These are phyloP conservation scores for Penicillium sp. DNA, from an alignment of 2,329 filamentous ascomycete species.

Conservation along the genomic window DNA sequence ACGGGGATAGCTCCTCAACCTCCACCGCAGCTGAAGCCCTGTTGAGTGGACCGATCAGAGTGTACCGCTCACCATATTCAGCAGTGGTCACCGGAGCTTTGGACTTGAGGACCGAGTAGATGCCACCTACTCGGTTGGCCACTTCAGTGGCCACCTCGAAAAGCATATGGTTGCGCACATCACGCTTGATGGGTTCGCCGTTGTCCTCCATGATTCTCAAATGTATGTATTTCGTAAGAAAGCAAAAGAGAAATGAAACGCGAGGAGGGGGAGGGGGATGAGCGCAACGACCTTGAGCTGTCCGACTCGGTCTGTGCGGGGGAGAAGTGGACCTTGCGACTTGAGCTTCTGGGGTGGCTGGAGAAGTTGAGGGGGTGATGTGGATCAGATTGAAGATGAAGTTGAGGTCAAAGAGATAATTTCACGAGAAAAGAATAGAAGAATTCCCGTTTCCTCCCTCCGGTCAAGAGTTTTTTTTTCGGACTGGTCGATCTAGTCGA, in stretches of 20 bases:
- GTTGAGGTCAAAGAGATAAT: neutral
- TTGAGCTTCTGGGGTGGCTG: conserved; percentile 5
- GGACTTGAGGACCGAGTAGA: conserved; percentile 98
- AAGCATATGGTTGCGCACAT: conserved; percentile 92
- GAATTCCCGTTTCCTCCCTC: conserved; percentile 5
- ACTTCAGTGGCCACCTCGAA: conserved; percentile 98
- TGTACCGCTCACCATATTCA: conserved; percentile 98
- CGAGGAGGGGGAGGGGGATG: conserved; percentile 5
- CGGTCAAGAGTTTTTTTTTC: conserved; percentile 7
- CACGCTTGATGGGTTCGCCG: conserved; percentile 57
- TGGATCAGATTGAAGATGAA: neutral
- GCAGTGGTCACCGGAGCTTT: conserved; percentile 97
- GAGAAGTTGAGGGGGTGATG: neutral
- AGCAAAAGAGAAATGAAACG: conserved; percentile 8
- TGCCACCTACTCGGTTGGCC: conserved; percentile 95
- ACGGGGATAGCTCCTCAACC: conserved; percentile 88
- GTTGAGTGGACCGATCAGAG: conserved; percentile 91
- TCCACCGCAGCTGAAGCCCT: conserved; percentile 92
- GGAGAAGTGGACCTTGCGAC: conserved; percentile 13
- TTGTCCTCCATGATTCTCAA: conserved; percentile 81
- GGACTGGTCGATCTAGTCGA: conserved; percentile 4
- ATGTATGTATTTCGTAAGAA: neutral
- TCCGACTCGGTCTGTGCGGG: conserved; percentile 29
- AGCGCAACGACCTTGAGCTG: conserved; percentile 16
- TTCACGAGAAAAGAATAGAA: neutral